Conservation (phyloP, 164 flowering plant species). For the Dillenia suffruticosa region DNA sequence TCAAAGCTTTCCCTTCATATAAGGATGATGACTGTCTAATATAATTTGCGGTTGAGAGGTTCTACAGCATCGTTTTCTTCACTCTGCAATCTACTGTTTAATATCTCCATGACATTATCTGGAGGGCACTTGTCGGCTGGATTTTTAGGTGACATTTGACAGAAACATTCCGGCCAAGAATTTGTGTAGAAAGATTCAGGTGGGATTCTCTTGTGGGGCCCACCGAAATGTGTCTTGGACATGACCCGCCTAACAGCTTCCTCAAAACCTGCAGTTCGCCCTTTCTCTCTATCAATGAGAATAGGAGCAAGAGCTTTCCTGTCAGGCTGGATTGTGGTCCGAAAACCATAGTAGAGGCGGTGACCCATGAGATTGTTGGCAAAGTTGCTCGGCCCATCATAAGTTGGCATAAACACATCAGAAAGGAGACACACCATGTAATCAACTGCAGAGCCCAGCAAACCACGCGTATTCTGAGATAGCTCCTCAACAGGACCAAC, state of each 20-base stretch:
- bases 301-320: constrained; percentile 89
- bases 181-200: constrained; percentile 96
- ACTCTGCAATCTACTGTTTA: constrained; percentile 41
- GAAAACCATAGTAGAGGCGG: constrained; percentile 91
- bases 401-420: constrained; percentile 96
- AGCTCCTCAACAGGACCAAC: constrained; percentile 69
- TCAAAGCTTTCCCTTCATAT: no score
- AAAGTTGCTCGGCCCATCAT: constrained; percentile 99
- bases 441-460: constrained; percentile 94
- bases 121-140: constrained; percentile 85
- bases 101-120: constrained; percentile 53
- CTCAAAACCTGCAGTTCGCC: constrained; percentile 64
- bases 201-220: constrained; percentile 78
- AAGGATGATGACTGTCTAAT: constrained; percentile 16
- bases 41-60: constrained; percentile 13
- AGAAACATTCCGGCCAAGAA: constrained; percentile 99
- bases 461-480: constrained; percentile 54
- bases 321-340: constrained; percentile 81
- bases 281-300: constrained; percentile 73
- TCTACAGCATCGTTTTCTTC: constrained; percentile 26
- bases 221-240: constrained; percentile 70
- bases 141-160: constrained; percentile 61
- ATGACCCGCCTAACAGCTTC: constrained; percentile 75
- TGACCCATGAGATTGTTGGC: constrained; percentile 98
- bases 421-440: constrained; percentile 98